Base-by-base conservation (phyloP, 2,329 filamentous ascomycete species). In the Sporothrix protearum region DNA sequence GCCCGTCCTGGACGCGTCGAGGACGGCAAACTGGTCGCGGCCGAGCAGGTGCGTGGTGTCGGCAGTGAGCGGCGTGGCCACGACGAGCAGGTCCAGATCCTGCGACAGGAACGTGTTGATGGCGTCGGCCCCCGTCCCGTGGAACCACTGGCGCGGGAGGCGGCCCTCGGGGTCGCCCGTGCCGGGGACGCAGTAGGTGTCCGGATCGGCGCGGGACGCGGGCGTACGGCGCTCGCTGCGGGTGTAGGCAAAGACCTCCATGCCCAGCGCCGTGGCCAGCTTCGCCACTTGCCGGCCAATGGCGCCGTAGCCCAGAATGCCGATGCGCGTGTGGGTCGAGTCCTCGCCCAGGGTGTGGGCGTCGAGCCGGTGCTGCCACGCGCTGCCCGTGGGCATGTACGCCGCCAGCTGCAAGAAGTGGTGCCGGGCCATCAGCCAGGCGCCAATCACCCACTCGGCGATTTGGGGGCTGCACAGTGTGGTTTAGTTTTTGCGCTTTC, bases 221-320 rank as follows among this genome's bases (percentile, higher is more conserved):
- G 86, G 83, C 0, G 90, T 92, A 1, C 71, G 9, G 14, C 70
- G 68, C 33, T 59, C 70, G 22, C 84, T 85, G 7, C 89, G 89
- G 1, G 90, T 92, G 80, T 89, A 91, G 1, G 90, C 91, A 74
- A 91, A 82, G 0, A 93, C 87, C 42, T 87, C 83, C 86, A 91
- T 89, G 12, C 90, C 90, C 76, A 91, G 79, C 3, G 87, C 86
- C 8, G 82, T 83, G 7, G 85, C 85, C 7, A 90, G 83, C 5
- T 80, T 79, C 1, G 82, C 83, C n/a, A 79, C 76, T 66, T 84
- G 81, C 4, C 83, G 77, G 1, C 82, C 82, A 69, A 84, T 83
- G 55, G 80, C 81, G 16, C 83, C 82, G 75, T 84, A 84, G 19
- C 82, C 82, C 3, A 84, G 78, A 63, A 83, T 79, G 28, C 80